Evolutionary conservation across 306 rosid genomes (phyloP), one percentile per base, ranked within the genome.

Genomic region (Prunus mira): DNA sequence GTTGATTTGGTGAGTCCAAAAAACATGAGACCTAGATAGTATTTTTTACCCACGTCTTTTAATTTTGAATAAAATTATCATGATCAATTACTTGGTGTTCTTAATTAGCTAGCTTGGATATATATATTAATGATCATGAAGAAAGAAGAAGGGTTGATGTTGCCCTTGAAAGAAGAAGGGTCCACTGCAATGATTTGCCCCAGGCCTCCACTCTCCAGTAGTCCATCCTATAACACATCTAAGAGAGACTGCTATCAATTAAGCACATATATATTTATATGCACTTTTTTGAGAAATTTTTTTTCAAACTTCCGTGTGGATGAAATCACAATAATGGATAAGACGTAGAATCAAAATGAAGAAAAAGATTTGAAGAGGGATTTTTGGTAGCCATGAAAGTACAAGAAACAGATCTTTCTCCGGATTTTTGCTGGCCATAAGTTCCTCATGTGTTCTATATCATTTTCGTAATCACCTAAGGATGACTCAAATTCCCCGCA

Each of bases 161-260:
- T 63, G 12, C 19, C 20, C 20, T 63, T 15, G 67, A 63, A 9
- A 60, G 11, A 25, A 34, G 7, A 34, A 34, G 41, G 41, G 55
- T 72, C 75, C 75, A 71, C 49, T 27, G 50, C 12, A 52, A 30
- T 71, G 75, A 71, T 71, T 19, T 28, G 74, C 15, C 28, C 20
- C 74, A 54, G 11, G 61, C 27, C 6, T 56, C 27, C 27, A 56
- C 25, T 4, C 14, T 20, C 27, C 27, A n/a, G 61, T 4, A 70
- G 11, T 52, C 63, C 45, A 17, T 51, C 63, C 22, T 56, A 20
- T 56, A 56, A 56, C 61, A 56, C 9, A 7, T 18, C 18, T 9
- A 38, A 38, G 43, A 38, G 43, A 7, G 43, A 38, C 43, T 38
- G 9, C 43, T 38, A 38, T 38, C 43, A 38, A 38, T 6, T 38